phyloP scores from a whole-genome alignment of 306 rosid genomes.

The Clitoria ternatea region DNA sequence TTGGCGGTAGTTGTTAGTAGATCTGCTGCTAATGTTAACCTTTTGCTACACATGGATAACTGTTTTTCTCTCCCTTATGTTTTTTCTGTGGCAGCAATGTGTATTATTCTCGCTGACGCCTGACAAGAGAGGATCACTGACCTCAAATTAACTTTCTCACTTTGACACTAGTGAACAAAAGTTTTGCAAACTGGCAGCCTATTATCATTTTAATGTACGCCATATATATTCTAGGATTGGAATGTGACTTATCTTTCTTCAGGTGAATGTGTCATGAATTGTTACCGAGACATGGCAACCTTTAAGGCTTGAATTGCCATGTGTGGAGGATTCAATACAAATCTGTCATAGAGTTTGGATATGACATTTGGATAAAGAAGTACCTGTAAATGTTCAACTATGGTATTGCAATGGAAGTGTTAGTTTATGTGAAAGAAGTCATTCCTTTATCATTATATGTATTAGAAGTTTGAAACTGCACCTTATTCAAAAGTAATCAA shows the following conservation, averaged over 20 bases:
- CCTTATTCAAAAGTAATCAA: neutral
- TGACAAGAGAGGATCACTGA: slow-evolving; percentile 37
- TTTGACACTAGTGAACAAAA: slow-evolving; percentile 23
- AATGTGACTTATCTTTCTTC: neutral
- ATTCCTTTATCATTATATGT: neutral
- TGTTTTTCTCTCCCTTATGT: neutral
- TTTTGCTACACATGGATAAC: slow-evolving; percentile 38
- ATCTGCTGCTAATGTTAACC: slow-evolving; percentile 30
- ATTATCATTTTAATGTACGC: slow-evolving; percentile 2
- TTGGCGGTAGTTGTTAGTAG: slow-evolving; percentile 49
- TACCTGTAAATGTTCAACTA: neutral
- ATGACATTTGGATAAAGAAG: too few relatives aligned
- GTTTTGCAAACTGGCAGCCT: slow-evolving; percentile 25
- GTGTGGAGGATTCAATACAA: neutral
- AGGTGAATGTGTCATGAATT: neutral
- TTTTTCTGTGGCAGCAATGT: slow-evolving; percentile 37
- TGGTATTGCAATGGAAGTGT: neutral
- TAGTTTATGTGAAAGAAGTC: neutral
- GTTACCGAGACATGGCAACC: neutral
- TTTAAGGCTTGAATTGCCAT: neutral
- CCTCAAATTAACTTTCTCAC: slow-evolving; percentile 26
- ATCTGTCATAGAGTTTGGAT: neutral
- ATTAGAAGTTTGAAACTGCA: neutral
- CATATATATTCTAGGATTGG: neutral
- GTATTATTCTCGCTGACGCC: slow-evolving; percentile 43